A percentile compares a stretch with the other conserved stretches of the same genome.
Evolutionary conservation across 1,284 basidiomycete genomes (phyloP).

Genomic region (Ustilago sp.): DNA sequence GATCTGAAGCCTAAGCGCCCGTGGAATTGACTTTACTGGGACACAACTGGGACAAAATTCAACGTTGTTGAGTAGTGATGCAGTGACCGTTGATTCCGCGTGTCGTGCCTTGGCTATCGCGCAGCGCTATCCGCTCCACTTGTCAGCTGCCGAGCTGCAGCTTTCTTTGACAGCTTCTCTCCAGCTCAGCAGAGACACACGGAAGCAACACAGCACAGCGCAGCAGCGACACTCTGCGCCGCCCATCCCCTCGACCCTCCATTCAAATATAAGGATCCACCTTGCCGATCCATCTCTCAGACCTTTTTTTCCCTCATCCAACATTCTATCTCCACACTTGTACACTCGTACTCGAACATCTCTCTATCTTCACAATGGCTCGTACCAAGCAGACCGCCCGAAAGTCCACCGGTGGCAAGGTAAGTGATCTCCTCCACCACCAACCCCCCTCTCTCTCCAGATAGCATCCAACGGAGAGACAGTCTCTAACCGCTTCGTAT

Average conservation of each 20-base stretch:
- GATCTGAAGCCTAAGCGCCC: too few species aligned
- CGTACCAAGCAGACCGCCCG: slow-evolving; percentile 80
- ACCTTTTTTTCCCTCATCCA: slow-evolving; percentile 28
- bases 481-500: slow-evolving; percentile 18
- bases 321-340: slow-evolving; percentile 32
- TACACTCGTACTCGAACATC: slow-evolving; percentile 31
- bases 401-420: slow-evolving; percentile 82
- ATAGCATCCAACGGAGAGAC: neutral
- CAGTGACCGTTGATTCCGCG: too few species aligned
- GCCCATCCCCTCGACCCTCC: slow-evolving; percentile 15
- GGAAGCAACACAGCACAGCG: neutral
- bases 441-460: neutral
- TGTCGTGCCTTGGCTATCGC: too few species aligned
- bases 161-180: slow-evolving; percentile 4
- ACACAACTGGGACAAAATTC: too few species aligned
- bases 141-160: slow-evolving; percentile 7
- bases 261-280: slow-evolving; percentile 50
- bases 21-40: too few species aligned
- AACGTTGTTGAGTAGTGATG: too few species aligned
- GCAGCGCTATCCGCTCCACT: neutral
- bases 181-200: neutral
- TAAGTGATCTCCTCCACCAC: slow-evolving; percentile 24
- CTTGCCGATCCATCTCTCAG: slow-evolving; percentile 25
- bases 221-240: slow-evolving; percentile 14
- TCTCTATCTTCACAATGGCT: slow-evolving; percentile 60